Evolutionary conservation across 1,139 yeast genomes (phyloP).

Genomic region (Saccharomyces pastorianus): DNA sequence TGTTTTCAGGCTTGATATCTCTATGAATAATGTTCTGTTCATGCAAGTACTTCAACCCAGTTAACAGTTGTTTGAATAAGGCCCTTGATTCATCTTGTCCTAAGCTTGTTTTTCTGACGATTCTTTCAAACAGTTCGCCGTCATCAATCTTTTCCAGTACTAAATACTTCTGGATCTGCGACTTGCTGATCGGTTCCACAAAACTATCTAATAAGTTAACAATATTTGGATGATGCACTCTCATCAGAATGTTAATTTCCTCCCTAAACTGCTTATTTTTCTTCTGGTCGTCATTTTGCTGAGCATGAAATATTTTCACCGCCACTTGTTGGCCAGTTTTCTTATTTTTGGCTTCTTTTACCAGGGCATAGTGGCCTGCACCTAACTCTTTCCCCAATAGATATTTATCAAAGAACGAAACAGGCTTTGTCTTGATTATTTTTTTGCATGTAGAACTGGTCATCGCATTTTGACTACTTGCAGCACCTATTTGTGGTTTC

Average conservation of each 20-base stretch:
- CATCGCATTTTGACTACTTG: constrained; percentile 20
- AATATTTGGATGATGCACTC: constrained; percentile 64
- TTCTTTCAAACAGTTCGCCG: constrained; percentile 67
- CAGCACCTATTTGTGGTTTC: constrained; percentile 22
- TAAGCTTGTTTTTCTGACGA: constrained; percentile 52
- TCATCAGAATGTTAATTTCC: constrained; percentile 57
- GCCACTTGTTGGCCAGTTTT: constrained; percentile 56
- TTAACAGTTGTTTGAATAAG: constrained; percentile 51
- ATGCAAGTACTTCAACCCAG: constrained; percentile 57
- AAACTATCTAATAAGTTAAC: constrained; percentile 59
- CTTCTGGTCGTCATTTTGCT: constrained; percentile 43
- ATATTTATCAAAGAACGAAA: constrained; percentile 50
- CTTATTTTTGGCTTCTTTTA: constrained; percentile 57
- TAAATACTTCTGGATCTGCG: constrained; percentile 51
- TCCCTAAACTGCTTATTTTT: constrained; percentile 47
- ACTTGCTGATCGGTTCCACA: constrained; percentile 55
- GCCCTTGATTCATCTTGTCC: constrained; percentile 56
- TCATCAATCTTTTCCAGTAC: constrained; percentile 67
- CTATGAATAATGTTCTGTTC: constrained; percentile 60
- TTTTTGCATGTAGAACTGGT: constrained; percentile 8
- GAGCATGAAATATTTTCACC: constrained; percentile 70
- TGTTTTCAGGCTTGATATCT: constrained; percentile 74
- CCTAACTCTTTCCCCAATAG: constrained; percentile 57
- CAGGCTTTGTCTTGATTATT: constrained; percentile 10
- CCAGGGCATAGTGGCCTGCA: constrained; percentile 72